These are phyloP conservation scores for Epichloe amarillans DNA, from an alignment of 2,329 filamentous ascomycete genomes.

Conservation along the genomic window DNA sequence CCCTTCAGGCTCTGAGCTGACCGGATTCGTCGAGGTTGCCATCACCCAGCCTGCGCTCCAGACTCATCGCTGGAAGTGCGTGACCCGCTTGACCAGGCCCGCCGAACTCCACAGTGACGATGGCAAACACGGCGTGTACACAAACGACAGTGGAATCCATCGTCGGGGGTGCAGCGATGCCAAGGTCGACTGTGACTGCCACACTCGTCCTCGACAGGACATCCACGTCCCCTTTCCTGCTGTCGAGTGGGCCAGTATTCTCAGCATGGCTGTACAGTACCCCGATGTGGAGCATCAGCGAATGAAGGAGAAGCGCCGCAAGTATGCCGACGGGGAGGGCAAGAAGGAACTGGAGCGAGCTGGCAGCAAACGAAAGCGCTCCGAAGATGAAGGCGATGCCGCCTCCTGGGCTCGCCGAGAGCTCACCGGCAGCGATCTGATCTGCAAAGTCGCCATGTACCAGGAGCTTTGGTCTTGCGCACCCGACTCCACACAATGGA, in stretches of 20 bases:
- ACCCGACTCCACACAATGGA: conserved; percentile 35
- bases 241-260: conserved; percentile 43
- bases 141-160: conserved; percentile 39
- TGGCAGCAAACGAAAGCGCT: conserved; percentile 26
- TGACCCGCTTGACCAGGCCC: conserved; percentile 44
- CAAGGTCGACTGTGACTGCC: conserved; percentile 37
- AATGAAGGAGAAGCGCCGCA: conserved; percentile 24
- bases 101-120: conserved; percentile 37
- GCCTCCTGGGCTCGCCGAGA: conserved; percentile 26
- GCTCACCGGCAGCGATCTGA: conserved; percentile 39
- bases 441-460: conserved; percentile 51
- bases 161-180: conserved; percentile 36
- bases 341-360: conserved; percentile 23
- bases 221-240: conserved; percentile 45
- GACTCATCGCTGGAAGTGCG: conserved; percentile 46
- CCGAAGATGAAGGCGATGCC: conserved; percentile 27
- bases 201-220: conserved; percentile 31
- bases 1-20: conserved; percentile 45
- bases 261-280: conserved; percentile 42
- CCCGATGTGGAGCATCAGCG: conserved; percentile 29
- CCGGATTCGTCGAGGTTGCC: conserved; percentile 45
- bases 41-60: conserved; percentile 40
- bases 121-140: conserved; percentile 30
- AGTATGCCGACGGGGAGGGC: conserved; percentile 18
- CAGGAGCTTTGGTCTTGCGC: conserved; percentile 50